Percentiles rank a stretch among this genome's conserved stretches.
Evolutionary conservation across 805 yeast genomes (phyloP).

Genomic region (Saccharomyces jurei): DNA sequence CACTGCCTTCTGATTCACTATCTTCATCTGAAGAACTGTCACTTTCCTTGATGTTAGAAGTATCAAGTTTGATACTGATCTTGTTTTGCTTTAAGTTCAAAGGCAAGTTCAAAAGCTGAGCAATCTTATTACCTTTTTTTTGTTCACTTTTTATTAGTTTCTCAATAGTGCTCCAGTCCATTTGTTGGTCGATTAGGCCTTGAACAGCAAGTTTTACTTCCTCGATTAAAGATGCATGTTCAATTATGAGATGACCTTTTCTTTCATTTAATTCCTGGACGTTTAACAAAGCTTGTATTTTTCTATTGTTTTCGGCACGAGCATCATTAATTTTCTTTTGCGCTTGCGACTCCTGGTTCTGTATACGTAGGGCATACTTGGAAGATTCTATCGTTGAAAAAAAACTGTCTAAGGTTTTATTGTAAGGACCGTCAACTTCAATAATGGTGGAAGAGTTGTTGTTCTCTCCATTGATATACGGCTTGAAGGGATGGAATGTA

Average conservation of each 20-base stretch:
- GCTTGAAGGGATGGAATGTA: conserved; percentile 63
- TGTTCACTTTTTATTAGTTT: conserved; percentile 64
- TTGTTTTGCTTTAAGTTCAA: conserved; percentile 62
- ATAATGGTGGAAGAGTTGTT: conserved; percentile 31
- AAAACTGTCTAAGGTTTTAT: conserved; percentile 71
- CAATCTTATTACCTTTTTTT: conserved; percentile 53
- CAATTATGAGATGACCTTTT: conserved; percentile 68
- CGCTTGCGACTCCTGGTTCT: conserved; percentile 70
- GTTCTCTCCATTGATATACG: conserved; percentile 35
- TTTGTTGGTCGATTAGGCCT: conserved; percentile 62
- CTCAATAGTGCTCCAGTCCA: conserved; percentile 92
- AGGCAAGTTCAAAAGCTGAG: conserved; percentile 55
- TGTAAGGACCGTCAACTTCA: conserved; percentile 52
- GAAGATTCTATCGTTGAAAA: conserved; percentile 81
- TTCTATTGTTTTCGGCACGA: conserved; percentile 58
- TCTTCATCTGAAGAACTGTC: conserved; percentile 13
- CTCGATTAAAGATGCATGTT: conserved; percentile 62
- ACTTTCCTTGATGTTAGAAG: conserved; percentile 28
- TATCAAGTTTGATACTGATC: conserved; percentile 47
- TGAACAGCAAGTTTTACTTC: conserved; percentile 63
- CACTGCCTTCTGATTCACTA: conserved; percentile 14
- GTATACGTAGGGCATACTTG: conserved; percentile 64
- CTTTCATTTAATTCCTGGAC: conserved; percentile 56
- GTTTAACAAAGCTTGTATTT: conserved; percentile 54
- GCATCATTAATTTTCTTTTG: conserved; percentile 68